Evolutionary conservation across 73 alveolate species (phyloP), one percentile per base, ranked within the genome.

Genomic region (Effrenium voratum): DNA sequence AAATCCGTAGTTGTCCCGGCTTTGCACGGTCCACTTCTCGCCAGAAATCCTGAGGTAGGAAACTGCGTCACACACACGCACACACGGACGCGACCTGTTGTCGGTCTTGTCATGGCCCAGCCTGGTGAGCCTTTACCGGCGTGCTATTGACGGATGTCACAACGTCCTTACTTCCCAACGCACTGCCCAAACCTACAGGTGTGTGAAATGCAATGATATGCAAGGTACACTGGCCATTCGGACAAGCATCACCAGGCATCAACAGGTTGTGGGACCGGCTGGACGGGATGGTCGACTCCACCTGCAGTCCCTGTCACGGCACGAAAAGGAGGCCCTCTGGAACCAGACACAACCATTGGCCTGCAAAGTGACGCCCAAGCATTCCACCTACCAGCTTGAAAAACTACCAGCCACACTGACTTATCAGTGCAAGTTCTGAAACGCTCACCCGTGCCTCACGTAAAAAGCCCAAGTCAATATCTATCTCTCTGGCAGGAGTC

Each of bases 291-390:
- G 94, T 86, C 47, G 94, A 40, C 59, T 86, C 94, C 5, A 86
- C 81, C 66, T 36, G 94, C 82, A 86, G 47, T 34, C 45, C 94
- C 94, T 86, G 75, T n/a, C n/a, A n/a, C n/a, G n/a, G n/a, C n/a
- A n/a, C n/a, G n/a, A n/a, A n/a, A n/a, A n/a, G n/a, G n/a, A n/a
- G n/a, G n/a, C n/a, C n/a, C n/a, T n/a, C n/a, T n/a, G n/a, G n/a
- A n/a, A n/a, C n/a, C n/a, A n/a, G n/a, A n/a, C n/a, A n/a, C n/a
- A n/a, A n/a, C n/a, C n/a, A n/a, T 52, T 16, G 49, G 55, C 90
- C 90, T 79, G 90, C 68, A 79, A 44, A 45, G 90, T 44, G 66
- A 79, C 90, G 26, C 90, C 90, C 66, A 79, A 68, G 45, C 68
- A 79, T 4, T 79, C 90, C 68, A 45, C 90, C 90, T 79, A 52